Evolutionary conservation across 1,284 basidiomycete species (phyloP).

Genomic region (Pseudozyma thailandica): DNA sequence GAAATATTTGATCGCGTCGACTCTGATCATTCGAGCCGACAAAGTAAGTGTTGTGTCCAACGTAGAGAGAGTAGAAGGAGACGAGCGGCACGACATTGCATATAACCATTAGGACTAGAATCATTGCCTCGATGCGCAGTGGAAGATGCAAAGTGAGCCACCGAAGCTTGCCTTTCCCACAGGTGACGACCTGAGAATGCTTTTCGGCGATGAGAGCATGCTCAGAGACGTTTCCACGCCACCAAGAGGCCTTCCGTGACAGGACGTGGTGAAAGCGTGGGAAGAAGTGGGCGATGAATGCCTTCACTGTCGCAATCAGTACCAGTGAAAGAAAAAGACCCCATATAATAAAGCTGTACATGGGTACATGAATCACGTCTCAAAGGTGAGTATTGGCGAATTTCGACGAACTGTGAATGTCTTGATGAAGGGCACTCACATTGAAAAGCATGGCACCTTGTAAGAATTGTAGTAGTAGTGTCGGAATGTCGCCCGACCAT

Average conservation of each 20-base stretch:
- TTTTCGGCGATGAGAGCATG: conserved; percentile 22
- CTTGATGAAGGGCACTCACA: conserved; percentile 10
- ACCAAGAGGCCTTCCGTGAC: conserved; percentile 8
- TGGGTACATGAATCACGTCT: no score
- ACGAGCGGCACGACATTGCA: conserved; percentile 48
- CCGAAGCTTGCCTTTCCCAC: conserved; percentile 13
- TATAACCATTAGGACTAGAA: conserved; percentile 31
- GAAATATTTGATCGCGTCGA: conserved; percentile 28
- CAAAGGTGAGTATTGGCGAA: neutral
- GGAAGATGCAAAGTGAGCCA: conserved; percentile 48
- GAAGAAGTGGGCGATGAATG: neutral
- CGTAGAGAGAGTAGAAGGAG: conserved; percentile 35
- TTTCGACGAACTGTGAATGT: neutral
- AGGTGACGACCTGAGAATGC: conserved; percentile 25
- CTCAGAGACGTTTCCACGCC: conserved; percentile 32
- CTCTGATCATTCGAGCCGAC: conserved; percentile 25
- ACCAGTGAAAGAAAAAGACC: no score
- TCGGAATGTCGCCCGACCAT: conserved; percentile 4
- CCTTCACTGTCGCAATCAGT: no score
- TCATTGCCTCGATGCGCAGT: conserved; percentile 41
- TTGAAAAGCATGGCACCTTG: conserved; percentile 24
- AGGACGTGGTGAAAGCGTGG: conserved; percentile 2
- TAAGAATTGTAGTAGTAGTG: conserved; percentile 32
- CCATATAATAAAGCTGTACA: no score
- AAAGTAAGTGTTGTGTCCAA: conserved; percentile 13